Conservation (phyloP, 108 stramenopile genomes). For the Skeletonema costatum region DNA sequence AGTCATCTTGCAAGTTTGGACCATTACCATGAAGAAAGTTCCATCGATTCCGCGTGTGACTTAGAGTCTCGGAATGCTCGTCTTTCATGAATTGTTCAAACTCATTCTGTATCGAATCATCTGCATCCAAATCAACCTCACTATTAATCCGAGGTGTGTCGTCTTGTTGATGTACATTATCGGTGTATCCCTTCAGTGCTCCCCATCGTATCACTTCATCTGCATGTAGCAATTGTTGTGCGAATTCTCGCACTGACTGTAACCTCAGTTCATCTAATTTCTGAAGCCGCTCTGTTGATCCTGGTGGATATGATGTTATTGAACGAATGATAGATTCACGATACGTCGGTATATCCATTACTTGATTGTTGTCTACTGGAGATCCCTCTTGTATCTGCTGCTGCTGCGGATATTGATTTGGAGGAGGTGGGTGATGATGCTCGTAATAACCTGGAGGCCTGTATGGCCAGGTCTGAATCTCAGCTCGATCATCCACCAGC, state of each 20-base stretch:
- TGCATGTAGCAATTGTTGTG: conserved; percentile 34
- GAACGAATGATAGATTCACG: conserved; percentile 49
- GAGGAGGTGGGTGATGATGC: conserved; percentile 3
- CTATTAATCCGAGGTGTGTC: conserved; percentile 26
- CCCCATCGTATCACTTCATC: conserved; percentile 48
- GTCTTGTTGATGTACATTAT: conserved; percentile 9
- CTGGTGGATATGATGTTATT: conserved; percentile 78
- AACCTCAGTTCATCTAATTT: conserved; percentile 73
- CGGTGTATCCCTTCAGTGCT: conserved; percentile 9
- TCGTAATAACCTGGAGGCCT: conserved; percentile 47
- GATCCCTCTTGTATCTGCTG: conserved; percentile 2
- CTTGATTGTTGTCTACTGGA: neutral
- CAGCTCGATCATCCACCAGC: conserved; percentile 68
- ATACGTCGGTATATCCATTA: conserved; percentile 32
- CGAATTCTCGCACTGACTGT: conserved; percentile 66
- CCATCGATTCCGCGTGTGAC: conserved; percentile 9
- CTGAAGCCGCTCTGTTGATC: conserved; percentile 61
- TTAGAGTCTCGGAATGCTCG: conserved; percentile 19
- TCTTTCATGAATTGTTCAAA: conserved; percentile 23
- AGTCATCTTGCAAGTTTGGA: conserved; percentile 1
- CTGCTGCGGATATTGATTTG: conserved; percentile 4
- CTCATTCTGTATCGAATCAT: conserved; percentile 36
- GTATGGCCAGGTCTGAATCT: conserved; percentile 81
- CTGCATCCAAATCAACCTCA: conserved; percentile 20
- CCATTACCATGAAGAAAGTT: conserved; percentile 2